Evolutionary conservation across 345 rosid genomes (phyloP).

Genomic region (Syzygium grande): DNA sequence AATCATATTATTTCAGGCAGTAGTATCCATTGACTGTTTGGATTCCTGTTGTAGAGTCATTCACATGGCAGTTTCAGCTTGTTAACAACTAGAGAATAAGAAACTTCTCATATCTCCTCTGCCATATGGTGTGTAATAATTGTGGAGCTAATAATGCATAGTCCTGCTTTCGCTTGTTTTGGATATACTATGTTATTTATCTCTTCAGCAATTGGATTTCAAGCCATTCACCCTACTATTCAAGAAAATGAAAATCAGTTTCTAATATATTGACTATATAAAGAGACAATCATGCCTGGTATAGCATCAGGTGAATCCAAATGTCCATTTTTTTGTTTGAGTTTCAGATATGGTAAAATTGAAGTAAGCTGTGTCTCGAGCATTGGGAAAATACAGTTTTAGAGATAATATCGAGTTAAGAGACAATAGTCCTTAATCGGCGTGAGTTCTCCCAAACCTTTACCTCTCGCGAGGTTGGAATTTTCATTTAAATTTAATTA

Average conservation of each 20-base stretch:
- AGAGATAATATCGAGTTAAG: not conserved
- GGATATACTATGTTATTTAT: not conserved
- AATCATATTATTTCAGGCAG: not conserved
- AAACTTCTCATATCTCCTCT: not conserved
- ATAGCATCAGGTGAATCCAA: not conserved
- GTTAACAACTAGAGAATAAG: not conserved
- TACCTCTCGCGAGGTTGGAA: fast-evolving
- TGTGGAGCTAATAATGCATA: not conserved
- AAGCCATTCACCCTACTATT: not conserved
- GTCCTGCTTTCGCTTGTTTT: not conserved
- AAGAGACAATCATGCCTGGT: not conserved
- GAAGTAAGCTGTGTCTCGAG: not conserved
- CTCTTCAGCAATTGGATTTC: not conserved
- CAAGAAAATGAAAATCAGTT: not conserved
- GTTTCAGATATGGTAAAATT: not conserved
- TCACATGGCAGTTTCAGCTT: not conserved
- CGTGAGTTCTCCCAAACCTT: not conserved
- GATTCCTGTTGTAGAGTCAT: not conserved
- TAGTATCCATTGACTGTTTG: not conserved
- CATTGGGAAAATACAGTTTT: fast-evolving
- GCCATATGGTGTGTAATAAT: not conserved
- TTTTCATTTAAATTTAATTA: too few species aligned
- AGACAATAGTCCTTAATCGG: too few species aligned
- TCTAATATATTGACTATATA: not conserved
- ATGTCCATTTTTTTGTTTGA: not conserved